These are phyloP conservation scores for Suhomyces ambrosiae DNA, from an alignment of 1,139 yeast genomes.

Conservation along the genomic window DNA sequence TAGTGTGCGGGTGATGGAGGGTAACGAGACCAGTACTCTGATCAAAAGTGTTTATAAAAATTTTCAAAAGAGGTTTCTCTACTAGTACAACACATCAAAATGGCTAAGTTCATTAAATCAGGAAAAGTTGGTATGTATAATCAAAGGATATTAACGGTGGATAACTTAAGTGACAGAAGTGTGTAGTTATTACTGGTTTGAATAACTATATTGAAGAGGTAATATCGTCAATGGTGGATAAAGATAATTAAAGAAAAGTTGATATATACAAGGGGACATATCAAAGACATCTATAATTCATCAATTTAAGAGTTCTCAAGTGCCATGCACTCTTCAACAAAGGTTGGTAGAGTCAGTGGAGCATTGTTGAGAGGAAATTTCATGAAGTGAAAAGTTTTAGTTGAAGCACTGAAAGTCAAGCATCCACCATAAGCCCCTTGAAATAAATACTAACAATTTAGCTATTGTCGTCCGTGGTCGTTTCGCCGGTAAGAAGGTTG, in stretches of 20 bases:
- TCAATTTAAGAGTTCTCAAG: not conserved
- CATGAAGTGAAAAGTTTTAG: not conserved
- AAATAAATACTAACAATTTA: constrained; percentile 44
- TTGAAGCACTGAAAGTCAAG: not conserved
- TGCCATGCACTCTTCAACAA: too few relatives aligned
- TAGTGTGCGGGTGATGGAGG: constrained; percentile 15
- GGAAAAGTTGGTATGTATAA: constrained; percentile 96
- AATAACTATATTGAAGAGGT: too few relatives aligned
- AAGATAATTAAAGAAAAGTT: too few relatives aligned
- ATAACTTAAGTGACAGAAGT: not conserved
- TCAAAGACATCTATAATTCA: not conserved
- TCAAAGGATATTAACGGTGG: not conserved
- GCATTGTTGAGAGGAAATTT: not conserved
- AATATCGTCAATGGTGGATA: too few relatives aligned
- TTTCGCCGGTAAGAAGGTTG: constrained; percentile 99
- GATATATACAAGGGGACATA: too few relatives aligned
- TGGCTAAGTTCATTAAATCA: constrained; percentile 98
- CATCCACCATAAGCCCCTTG: not conserved
- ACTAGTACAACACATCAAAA: constrained; percentile 36
- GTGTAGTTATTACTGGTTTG: not conserved
- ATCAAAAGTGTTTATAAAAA: constrained; percentile 17
- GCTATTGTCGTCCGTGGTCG: constrained; percentile 99
- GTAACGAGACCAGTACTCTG: constrained; percentile 10
- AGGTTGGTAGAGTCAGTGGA: too few relatives aligned
- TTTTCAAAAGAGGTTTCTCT: constrained; percentile 18